These are phyloP conservation scores for Pyrus bretschneideri DNA, from an alignment of 306 rosid species.

Conservation along the genomic window DNA sequence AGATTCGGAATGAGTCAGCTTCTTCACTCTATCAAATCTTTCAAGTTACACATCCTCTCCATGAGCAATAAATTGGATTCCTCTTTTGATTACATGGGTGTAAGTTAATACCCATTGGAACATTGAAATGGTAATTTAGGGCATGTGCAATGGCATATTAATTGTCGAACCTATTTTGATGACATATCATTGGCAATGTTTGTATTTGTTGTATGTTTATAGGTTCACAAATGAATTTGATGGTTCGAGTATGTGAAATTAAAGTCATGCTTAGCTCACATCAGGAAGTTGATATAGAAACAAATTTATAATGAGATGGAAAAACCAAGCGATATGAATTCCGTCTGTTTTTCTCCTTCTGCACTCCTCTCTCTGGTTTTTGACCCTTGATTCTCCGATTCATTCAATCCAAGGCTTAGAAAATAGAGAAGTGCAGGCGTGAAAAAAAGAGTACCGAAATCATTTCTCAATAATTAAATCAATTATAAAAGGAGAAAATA, in stretches of 20 bases:
- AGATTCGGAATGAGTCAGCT: conserved; percentile 42
- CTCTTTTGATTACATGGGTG: not conserved
- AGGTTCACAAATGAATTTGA: too few species aligned
- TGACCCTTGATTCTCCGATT: too few species aligned
- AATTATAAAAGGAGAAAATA: not conserved
- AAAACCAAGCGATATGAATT: not conserved
- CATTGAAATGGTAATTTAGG: not conserved
- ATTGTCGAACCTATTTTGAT: conserved; percentile 1
- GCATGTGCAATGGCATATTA: not conserved
- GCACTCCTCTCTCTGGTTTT: too few species aligned
- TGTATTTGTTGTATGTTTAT: too few species aligned
- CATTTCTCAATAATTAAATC: not conserved
- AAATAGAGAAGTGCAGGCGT: too few species aligned
- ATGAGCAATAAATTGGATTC: conserved; percentile 6
- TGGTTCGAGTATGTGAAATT: not conserved
- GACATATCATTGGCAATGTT: not conserved
- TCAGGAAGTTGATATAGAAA: not conserved
- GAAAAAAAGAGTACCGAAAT: too few species aligned
- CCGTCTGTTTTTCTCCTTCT: too few species aligned
- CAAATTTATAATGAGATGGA: not conserved
- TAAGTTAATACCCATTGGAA: not conserved
- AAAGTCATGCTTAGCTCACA: not conserved
- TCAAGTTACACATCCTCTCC: not conserved
- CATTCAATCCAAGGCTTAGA: too few species aligned
- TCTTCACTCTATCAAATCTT: conserved; percentile 7